Percentiles rank a stretch among this genome's conserved stretches.
These are phyloP conservation scores for Coniochaeta sp. DNA, from an alignment of 2,329 filamentous ascomycete genomes.

Conservation along the genomic window DNA sequence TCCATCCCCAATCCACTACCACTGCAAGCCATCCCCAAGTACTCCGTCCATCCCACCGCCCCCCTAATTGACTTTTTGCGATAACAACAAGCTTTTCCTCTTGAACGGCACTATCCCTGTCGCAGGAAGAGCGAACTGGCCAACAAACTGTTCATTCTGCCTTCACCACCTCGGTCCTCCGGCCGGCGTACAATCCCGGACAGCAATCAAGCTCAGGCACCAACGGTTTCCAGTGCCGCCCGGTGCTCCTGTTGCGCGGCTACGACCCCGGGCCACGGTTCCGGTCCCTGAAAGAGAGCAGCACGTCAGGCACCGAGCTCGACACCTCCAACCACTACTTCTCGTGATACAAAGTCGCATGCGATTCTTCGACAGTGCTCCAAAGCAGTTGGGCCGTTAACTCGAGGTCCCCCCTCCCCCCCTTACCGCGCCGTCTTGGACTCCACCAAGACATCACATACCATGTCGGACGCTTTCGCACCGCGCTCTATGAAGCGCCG, in stretches of 20 bases:
- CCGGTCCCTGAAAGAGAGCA: neutral
- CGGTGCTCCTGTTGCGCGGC: neutral
- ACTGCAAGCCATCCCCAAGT: neutral
- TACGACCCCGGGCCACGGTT: neutral
- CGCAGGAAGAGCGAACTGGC: neutral
- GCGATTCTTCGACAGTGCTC: neutral
- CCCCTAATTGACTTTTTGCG: neutral
- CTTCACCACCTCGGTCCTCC: neutral
- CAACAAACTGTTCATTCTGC: neutral
- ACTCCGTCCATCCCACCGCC: neutral
- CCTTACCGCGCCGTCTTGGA: neutral
- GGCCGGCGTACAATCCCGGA: neutral
- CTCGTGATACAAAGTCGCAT: neutral
- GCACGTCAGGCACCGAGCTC: neutral
- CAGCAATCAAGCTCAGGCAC: neutral
- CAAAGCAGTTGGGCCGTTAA: neutral
- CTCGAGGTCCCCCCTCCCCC: neutral
- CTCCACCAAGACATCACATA: constrained; percentile 11
- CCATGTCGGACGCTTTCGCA: constrained; percentile 56
- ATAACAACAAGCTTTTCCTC: neutral
- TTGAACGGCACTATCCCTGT: neutral
- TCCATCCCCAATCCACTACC: neutral
- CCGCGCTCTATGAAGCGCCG: constrained; percentile 93
- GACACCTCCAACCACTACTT: neutral
- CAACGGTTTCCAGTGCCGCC: neutral